These are phyloP conservation scores for Aleurites moluccanus DNA, from an alignment of 441 rosid genomes.

Conservation along the genomic window DNA sequence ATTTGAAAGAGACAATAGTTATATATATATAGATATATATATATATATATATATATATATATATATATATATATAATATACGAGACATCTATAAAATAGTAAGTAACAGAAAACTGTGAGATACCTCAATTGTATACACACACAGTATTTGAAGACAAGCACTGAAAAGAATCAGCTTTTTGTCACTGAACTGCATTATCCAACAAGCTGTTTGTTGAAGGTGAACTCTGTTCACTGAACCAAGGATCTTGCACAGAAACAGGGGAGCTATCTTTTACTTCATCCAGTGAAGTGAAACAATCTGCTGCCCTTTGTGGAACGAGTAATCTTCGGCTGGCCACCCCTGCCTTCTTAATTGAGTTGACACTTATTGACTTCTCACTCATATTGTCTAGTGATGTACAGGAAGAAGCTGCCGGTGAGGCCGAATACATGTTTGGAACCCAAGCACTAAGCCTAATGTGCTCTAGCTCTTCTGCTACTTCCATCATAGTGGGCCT, in stretches of 20 bases:
- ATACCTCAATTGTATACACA: slow-evolving; percentile 20
- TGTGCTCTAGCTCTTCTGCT: slow-evolving; percentile 67
- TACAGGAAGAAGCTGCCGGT: slow-evolving; percentile 43
- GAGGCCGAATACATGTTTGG: slow-evolving; percentile 54
- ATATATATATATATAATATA: too few relatives aligned
- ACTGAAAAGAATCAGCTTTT: slow-evolving; percentile 10
- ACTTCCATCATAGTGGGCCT: slow-evolving; percentile 90
- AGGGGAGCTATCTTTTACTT: slow-evolving; percentile 61
- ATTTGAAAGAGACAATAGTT: too few relatives aligned
- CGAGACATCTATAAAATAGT: not conserved
- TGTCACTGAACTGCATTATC: slow-evolving; percentile 54
- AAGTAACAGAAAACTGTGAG: not conserved
- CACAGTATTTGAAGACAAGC: slow-evolving; percentile 21
- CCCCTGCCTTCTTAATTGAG: slow-evolving; percentile 33
- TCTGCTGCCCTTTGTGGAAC: slow-evolving; percentile 45
- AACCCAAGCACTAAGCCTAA: slow-evolving; percentile 61
- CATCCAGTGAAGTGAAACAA: slow-evolving; percentile 40
- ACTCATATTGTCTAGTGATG: slow-evolving; percentile 47
- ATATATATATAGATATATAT: not conserved
- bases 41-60: not conserved
- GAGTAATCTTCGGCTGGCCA: slow-evolving; percentile 43
- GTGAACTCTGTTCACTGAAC: slow-evolving; percentile 89
- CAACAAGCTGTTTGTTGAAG: slow-evolving; percentile 76
- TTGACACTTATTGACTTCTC: slow-evolving; percentile 36
- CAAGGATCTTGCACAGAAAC: slow-evolving; percentile 87